Base-by-base conservation (phyloP, 2,329 filamentous ascomycete species). In the Incumbomyces lentus region DNA sequence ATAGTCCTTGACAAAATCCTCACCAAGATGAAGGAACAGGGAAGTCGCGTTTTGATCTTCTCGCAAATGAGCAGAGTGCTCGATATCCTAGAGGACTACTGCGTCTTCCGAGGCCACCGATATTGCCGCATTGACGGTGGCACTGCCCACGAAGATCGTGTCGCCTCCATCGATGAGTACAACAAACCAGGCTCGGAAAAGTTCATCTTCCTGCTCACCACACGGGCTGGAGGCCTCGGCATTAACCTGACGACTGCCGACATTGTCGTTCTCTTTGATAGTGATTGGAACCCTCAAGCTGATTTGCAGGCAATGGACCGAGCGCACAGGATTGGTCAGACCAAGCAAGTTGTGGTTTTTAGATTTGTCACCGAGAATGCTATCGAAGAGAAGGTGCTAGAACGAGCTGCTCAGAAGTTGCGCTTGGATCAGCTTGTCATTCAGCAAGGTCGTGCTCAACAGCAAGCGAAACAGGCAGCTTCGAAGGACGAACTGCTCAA, bases 301-400 rank as follows among this genome's bases (percentile, higher is more conserved):
- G 92, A 98, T 79, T 69, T 98, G 49, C 92, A 98, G 66, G 92
- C 92, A 47, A 98, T 98, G 92, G 92, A 98, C 61, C 86, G 92
- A 62, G 92, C 92, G 43, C 92, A 98, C 69, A 87, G 92, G 69
- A 98, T 98, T 58, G 92, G 92, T 33, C 92, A 98, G 68, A 98
- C 87, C 4, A 98, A 98, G 68, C 92, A 98, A 63, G 92, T 98
- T 10, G 78, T 89, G 36, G 92, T 98, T 2, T 98, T 95, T 70
- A 80, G 92, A 50, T 95, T 98, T 58, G 86, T 98, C 18, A 98
- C 93, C 0, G 92, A 98, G 62, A 93, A 95, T 60, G 92, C 92
- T 1, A 96, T 98, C 50, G 92, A 98, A 62, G 92, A 98, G 67
- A 96, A 98, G 69, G 92, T 98, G 8, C 71, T 98, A 40, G 90